Percentiles rank a stretch among this genome's conserved stretches.
Conservation (phyloP, 2,329 filamentous ascomycete species). For the Coniochaeta prunicola region DNA sequence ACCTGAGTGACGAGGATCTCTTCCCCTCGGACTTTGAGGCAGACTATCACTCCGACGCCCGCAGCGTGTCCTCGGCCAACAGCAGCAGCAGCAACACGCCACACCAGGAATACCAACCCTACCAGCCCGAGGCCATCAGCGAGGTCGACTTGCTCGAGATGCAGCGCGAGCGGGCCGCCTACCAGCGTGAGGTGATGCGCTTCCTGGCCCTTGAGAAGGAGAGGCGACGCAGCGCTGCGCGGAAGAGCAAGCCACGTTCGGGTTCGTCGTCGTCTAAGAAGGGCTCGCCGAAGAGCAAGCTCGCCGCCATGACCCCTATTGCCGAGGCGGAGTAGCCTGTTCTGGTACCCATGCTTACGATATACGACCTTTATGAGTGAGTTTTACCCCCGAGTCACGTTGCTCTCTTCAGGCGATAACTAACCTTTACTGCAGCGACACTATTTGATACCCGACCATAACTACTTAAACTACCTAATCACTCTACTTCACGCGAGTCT, state of each 20-base stretch:
- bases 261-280: constrained; percentile 27
- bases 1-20: constrained; percentile 56
- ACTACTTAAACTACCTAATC: not conserved
- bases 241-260: constrained; percentile 25
- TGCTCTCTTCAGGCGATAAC: not conserved
- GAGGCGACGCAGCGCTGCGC: constrained; percentile 32
- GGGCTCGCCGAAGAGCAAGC: constrained; percentile 42
- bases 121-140: constrained; percentile 22
- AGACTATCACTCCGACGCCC: constrained; percentile 30
- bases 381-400: not conserved
- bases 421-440: not conserved
- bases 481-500: not conserved
- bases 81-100: constrained; percentile 37
- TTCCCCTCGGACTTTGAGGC: constrained; percentile 42
- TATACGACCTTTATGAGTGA: constrained; percentile 1
- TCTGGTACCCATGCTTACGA: not conserved
- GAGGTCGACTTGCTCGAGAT: constrained; percentile 39
- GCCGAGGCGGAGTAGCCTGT: constrained; percentile 38
- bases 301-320: constrained; percentile 46
- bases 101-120: constrained; percentile 1
- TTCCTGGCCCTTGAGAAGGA: constrained; percentile 48
- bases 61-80: constrained; percentile 34
- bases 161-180: constrained; percentile 41
- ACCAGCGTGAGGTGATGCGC: constrained; percentile 46
- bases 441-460: not conserved